phyloP scores from a whole-genome alignment of 2,329 filamentous ascomycete species.

The Ophiostoma piceae region DNA sequence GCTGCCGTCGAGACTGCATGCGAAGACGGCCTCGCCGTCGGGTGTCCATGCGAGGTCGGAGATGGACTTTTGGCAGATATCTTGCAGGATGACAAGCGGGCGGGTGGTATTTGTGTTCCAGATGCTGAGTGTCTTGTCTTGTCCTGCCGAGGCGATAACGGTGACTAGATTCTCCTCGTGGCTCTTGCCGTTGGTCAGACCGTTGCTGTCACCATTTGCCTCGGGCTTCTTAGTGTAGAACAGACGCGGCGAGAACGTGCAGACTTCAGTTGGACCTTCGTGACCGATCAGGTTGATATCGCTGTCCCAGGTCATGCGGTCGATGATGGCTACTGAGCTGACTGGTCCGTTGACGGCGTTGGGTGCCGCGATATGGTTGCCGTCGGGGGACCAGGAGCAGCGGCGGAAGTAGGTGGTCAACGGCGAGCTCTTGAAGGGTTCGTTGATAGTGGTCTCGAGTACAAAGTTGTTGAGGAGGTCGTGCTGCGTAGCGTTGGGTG shows the following conservation, averaged over 20 bases:
- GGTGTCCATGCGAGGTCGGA: constrained; percentile 93
- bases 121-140: constrained; percentile 91
- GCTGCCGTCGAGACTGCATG: constrained; percentile 82
- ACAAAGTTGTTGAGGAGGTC: constrained; percentile 97
- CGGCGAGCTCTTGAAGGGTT: constrained; percentile 84
- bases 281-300: constrained; percentile 97
- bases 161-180: constrained; percentile 57
- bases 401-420: constrained; percentile 94
- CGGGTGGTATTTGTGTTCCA: constrained; percentile 97
- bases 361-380: constrained; percentile 91
- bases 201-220: constrained; percentile 47
- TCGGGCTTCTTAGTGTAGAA: constrained; percentile 69
- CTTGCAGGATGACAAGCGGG: constrained; percentile 83
- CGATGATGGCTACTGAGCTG: constrained; percentile 93
- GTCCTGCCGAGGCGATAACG: constrained; percentile 92
- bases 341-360: constrained; percentile 97
- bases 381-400: constrained; percentile 97
- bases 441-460: constrained; percentile 82
- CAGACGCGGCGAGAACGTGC: constrained; percentile 88
- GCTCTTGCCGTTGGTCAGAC: constrained; percentile 38
- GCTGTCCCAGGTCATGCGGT: constrained; percentile 85
- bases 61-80: constrained; percentile 84
- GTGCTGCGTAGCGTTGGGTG: constrained; percentile 85
- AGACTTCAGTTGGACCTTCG: constrained; percentile 94
- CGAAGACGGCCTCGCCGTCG: constrained; percentile 79